Base-by-base conservation (phyloP, 139 green algal species). In the Volvox africanus region DNA sequence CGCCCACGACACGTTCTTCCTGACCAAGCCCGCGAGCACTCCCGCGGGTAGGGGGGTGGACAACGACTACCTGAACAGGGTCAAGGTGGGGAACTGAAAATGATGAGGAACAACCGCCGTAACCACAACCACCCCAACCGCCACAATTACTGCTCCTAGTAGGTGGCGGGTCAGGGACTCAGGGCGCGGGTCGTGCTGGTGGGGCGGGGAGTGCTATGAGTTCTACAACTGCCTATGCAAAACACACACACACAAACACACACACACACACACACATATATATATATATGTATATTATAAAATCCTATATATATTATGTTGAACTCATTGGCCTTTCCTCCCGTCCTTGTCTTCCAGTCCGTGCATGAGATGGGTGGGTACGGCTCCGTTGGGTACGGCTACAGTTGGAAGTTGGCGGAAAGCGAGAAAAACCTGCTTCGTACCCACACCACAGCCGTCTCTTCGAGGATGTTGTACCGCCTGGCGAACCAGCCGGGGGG, bases 1-100 rank as follows among this genome's bases (percentile, higher is more conserved):
- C 93, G 98, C 98, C 0, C 98, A 99, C 92, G 98, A 99, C 96
- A 99, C 98, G 87, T 99, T 99, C 95, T 99, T 99, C 94, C 94
- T 99, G 37, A 98, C 96, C 65, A 93, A 97, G 50, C 96, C 97
- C 65, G 95, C 96, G 20, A 88, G 92, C 44, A 97, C 96, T 6
- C 93, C 95, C 35, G 93, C 62, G 16, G 88, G 97, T 36, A 93
- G 61, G 14, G 67, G 83, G 9, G 82, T 99, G 62, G 97, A 97
- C 2, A 78, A 94, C 16, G 96, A 98, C 75, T 99, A 99, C 94
- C 81, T 99, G 87, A 35, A 97, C 82, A 91, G 97, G 17, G 98
- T 99, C 61, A 96, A 97, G 94, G 93, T 95, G 85, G 1, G 91
- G 21, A n/a, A n/a, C n/a, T n/a, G n/a, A n/a, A n/a, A n/a, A 55